Base-by-base conservation (phyloP, 179 eudicot species). In the Silene coronaria region DNA sequence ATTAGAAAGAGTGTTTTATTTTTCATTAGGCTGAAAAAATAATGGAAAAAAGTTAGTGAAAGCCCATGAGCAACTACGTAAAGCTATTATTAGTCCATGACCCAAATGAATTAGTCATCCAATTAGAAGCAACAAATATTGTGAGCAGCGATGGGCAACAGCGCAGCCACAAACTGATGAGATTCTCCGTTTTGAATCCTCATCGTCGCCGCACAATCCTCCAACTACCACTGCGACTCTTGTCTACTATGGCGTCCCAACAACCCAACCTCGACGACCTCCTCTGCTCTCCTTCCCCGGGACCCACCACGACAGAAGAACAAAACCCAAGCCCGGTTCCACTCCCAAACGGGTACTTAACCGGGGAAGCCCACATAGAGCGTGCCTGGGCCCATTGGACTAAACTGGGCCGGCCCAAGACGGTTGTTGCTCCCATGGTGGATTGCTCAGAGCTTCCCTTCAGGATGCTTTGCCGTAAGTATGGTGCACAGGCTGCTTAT, bases 371-470 rank as follows among this genome's bases (percentile, higher is more conserved):
- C 38, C 84, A 85, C 28, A 79, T 96, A 68, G 96, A 91, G 81
- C 46, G 86, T 60, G 98, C 99, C 1, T 93, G 99, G 98, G 87
- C 92, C 23, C 92, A 93, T 71, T 96, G 98, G 98, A 87, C 80
- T 75, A 89, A 84, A 59, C 69, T 96, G 67, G 99, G 98, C 0
- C 75, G 81, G 70, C 97, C 98, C 57, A 90, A 81, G 75, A 48
- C 87, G 84, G 67, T 90, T 11, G 98, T 93, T 58, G 99, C 99
- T 5, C 96, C 99, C 1, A 96, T 96, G 98, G 99, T 96, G 23
- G 99, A 96, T 74, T 88, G 93, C 79, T 96, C 99, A 21, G 98
- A 96, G 89, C 88, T 93, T 2, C 99, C 99, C 0, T 96, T 96
- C 78, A 83, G 99, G 24, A 75, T 96, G 88, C 91, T 96, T 46